A percentile compares a stretch with the other conserved stretches of the same genome.
These are phyloP conservation scores for Xylariaceae sp. DNA, from an alignment of 2,329 filamentous ascomycete species.

Conservation along the genomic window DNA sequence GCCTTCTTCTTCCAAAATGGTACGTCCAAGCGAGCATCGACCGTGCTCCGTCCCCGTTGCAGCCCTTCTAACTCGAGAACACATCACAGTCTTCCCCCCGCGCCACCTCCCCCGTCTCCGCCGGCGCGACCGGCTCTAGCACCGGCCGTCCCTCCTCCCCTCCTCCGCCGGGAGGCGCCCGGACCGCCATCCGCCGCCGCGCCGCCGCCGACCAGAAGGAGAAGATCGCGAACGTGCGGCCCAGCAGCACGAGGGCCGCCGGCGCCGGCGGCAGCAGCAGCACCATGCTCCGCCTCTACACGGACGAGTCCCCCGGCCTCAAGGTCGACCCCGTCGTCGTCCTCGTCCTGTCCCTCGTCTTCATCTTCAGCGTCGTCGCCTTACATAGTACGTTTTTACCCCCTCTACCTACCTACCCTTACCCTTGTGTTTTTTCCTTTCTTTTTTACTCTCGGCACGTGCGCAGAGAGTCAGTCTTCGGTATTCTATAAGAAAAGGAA, in stretches of 20 bases:
- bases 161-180: constrained; percentile 84
- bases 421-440: no score
- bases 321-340: constrained; percentile 98
- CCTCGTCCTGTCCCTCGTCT: constrained; percentile 89
- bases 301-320: constrained; percentile 92
- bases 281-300: constrained; percentile 99
- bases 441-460: no score
- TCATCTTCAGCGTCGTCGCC: constrained; percentile 97
- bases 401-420: background rate
- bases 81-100: constrained; percentile 51
- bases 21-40: no score
- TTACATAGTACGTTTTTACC: constrained; percentile 76
- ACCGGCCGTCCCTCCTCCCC: constrained; percentile 78
- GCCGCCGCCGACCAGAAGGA: constrained; percentile 97
- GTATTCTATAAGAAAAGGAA: no score
- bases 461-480: no score
- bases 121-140: constrained; percentile 60
- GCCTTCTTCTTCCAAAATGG: no score
- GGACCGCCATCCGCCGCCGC: constrained; percentile 90
- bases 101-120: constrained; percentile 53
- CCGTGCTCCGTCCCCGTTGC: no score
- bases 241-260: constrained; percentile 85
- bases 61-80: constrained; percentile 3
- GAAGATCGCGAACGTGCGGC: constrained; percentile 88
- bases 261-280: constrained; percentile 94